phyloP scores from a whole-genome alignment of 306 rosid species.

The cucumber (Cucumis sativus) region DNA sequence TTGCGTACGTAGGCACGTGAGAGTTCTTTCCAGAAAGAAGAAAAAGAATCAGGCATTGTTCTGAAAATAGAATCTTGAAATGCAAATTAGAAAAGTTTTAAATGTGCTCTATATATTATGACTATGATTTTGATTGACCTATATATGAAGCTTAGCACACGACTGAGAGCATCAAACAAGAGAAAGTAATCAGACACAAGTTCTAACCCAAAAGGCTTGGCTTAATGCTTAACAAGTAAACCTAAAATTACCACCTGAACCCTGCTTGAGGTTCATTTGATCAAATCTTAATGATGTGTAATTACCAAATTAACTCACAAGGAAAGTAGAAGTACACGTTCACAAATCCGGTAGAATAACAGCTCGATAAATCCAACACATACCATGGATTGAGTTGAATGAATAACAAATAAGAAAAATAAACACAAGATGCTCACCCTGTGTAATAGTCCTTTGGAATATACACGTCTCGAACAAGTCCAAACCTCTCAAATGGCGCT shows the following conservation, averaged over 20 bases:
- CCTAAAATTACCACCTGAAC: not conserved
- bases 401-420: not conserved
- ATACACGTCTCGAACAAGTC: conserved; percentile 88
- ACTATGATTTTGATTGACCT: not conserved
- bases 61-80: not conserved
- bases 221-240: not conserved
- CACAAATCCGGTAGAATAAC: not conserved
- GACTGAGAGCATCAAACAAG: not conserved
- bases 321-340: not conserved
- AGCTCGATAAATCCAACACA: not conserved
- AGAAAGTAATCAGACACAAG: not conserved
- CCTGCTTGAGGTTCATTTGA: not conserved
- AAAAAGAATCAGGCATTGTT: not conserved
- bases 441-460: conserved; percentile 90
- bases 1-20: not conserved
- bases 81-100: not conserved
- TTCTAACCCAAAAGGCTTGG: not conserved
- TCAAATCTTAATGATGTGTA: not conserved
- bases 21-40: not conserved
- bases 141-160: not conserved
- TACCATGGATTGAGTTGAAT: not conserved
- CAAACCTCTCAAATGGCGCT: conserved; percentile 78
- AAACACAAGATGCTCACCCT: conserved; percentile 41
- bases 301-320: not conserved
- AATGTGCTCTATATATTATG: not conserved